These are phyloP conservation scores for Phytophthora pini DNA, from an alignment of 352 stramenopile species.

Conservation along the genomic window DNA sequence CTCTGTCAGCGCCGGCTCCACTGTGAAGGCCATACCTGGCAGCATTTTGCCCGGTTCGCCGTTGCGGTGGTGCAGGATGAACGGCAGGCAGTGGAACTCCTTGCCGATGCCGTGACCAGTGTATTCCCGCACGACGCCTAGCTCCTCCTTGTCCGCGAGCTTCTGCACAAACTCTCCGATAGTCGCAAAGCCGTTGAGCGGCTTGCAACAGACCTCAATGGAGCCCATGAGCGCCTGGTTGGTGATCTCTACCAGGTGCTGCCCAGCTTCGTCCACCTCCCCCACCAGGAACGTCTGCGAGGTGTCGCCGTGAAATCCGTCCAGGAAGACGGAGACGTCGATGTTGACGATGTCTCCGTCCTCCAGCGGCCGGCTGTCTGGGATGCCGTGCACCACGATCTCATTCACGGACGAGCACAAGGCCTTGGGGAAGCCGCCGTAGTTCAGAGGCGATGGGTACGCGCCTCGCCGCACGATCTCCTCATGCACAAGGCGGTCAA, in stretches of 20 bases:
- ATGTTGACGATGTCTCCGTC: constrained; percentile 98
- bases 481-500: constrained; percentile 93
- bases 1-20: constrained; percentile 98
- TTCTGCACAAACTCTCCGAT: constrained; percentile 95
- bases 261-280: constrained; percentile 86
- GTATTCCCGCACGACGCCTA: constrained; percentile 92
- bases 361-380: constrained; percentile 88
- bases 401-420: constrained; percentile 97
- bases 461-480: constrained; percentile 87
- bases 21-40: constrained; percentile 98
- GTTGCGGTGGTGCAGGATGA: constrained; percentile 94
- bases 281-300: constrained; percentile 97
- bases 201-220: constrained; percentile 92
- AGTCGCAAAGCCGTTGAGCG: constrained; percentile 92
- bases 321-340: constrained; percentile 95
- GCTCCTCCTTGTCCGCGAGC: constrained; percentile 79
- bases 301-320: constrained; percentile 98
- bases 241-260: constrained; percentile 91
- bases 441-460: constrained; percentile 94
- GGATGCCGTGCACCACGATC: constrained; percentile 97
- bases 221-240: constrained; percentile 83
- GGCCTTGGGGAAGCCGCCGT: constrained; percentile 95
- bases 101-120: constrained; percentile 96
- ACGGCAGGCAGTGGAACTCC: constrained; percentile 96
- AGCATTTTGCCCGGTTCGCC: constrained; percentile 80